A percentile compares a stretch with the other conserved stretches of the same genome.
phyloP scores from a whole-genome alignment of 1,284 basidiomycete species.

The Cryptococcus sp. region DNA sequence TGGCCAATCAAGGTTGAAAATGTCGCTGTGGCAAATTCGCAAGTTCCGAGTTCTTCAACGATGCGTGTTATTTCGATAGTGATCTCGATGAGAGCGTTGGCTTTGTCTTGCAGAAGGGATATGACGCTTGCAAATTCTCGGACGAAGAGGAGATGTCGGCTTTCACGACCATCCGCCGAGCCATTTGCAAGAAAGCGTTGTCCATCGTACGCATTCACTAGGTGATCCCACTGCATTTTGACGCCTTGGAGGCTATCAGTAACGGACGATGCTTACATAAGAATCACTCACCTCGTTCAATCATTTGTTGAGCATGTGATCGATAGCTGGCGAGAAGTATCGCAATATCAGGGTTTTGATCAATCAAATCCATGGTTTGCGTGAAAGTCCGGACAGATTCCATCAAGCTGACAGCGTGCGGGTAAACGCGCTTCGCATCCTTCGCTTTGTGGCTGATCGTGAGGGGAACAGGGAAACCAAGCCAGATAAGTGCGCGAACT shows the following conservation, averaged over 20 bases:
- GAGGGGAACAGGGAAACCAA: constrained; percentile 92
- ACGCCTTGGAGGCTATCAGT: constrained; percentile 50
- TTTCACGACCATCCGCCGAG: constrained; percentile 69
- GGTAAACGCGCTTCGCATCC: constrained; percentile 96
- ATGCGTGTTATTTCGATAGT: constrained; percentile 81
- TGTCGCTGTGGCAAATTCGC: constrained; percentile 77
- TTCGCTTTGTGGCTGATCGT: constrained; percentile 94
- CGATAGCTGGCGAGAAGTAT: constrained; percentile 91
- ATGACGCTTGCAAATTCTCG: constrained; percentile 92
- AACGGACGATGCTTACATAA: neutral
- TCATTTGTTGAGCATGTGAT: constrained; percentile 87
- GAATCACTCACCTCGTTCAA: constrained; percentile 65
- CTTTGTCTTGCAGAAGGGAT: constrained; percentile 89
- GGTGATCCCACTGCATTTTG: constrained; percentile 94
- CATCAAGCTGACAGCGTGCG: constrained; percentile 97
- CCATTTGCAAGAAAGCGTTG: constrained; percentile 68
- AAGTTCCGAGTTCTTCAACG: constrained; percentile 83
- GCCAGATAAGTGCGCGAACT: constrained; percentile 91
- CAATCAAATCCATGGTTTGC: constrained; percentile 87
- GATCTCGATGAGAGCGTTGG: constrained; percentile 87
- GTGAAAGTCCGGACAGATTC: constrained; percentile 96
- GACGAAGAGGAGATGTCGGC: constrained; percentile 88
- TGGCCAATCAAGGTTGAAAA: constrained; percentile 76
- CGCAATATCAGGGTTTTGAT: constrained; percentile 84
- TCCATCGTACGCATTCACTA: constrained; percentile 87